Evolutionary conservation across 768 basidiomycete genomes (phyloP), one percentile per base, ranked within the genome.

Genomic region (Lepiota brunneoincarnata): DNA sequence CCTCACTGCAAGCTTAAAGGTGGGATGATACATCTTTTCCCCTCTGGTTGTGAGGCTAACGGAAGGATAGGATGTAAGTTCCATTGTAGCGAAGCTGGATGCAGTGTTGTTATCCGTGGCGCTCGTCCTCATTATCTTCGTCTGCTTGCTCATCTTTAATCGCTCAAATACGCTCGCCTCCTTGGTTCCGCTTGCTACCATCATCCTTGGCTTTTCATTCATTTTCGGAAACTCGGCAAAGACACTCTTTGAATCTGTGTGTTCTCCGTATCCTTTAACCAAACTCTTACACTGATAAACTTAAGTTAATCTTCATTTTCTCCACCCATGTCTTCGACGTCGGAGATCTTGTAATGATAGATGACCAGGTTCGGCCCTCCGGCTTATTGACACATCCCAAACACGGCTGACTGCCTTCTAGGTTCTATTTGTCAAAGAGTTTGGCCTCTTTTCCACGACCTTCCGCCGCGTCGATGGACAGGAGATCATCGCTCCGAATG

Each of bases 271-370:
- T 10, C 47, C 17, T 41, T 3, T 36, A 21, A 15, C 6, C 45
- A 35, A 37, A 18, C 17, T 14, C 48, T 57, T 44, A 43, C 38
- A 12, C 26, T 58, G 28, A 24, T 14, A 2, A 21, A 34, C 2
- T 24, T 3, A 46, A 89, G 87, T 78, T 91, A 18, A 87, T 91
- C 61, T 91, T 91, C 72, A 90, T 91, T 55, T 90, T 91, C 66
- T 87, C 86, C 1, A 91, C 89, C 0, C 90, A 91, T 63, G 86
- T 89, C n/a, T 91, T 87, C 59, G 89, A 91, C 64, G 86, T 91
- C 6, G 89, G 89, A 6, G 89, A 92, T 61, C 69, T 91, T 26
- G 85, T 91, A 6, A 81, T 91, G 78, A 90, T 92, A 58, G 90
- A 91, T 62, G 83, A 85, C 51, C 79, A 84, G 67, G 83, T 78